Evolutionary conservation across 208 protist species (phyloP), one percentile per base, ranked within the genome.

Genomic region (Acanthamoeba polyphaga): DNA sequence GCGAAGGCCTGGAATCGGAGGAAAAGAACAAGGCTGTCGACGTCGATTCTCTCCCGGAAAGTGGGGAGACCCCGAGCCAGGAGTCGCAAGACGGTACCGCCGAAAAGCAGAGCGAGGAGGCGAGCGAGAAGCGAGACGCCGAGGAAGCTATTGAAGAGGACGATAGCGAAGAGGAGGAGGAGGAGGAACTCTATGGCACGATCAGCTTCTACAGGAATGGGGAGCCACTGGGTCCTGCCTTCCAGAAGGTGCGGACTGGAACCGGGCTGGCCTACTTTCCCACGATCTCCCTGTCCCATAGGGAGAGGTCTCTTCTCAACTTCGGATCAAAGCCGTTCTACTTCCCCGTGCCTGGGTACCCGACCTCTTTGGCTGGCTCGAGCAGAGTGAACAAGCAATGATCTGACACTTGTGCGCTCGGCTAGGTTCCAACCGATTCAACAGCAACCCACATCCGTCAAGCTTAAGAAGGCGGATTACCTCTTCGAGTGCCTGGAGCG

Each of bases 261-360:
- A 27, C 74, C 38, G 93, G 94, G 29, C 10, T 96, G 82, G 95
- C 89, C 60, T 96, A 95, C 95, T 96, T 95, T 38, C 94, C 95
- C 27, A 62, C 95, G 24, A 51, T 95, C 38, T 94, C 82, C 38
- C 34, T 96, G 22, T 96, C 82, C 1, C 94, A 95, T 15, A 38
- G 46, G 17, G 95, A 96, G 49, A 17, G 27, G 38, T 95, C 51
- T 58, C n/a, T 55, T 9, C 58, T 96, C 27, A 96, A 96, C 55
- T 96, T 96, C 38, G 95, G 95, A 9, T 22, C 34, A 24, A 91
- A 24, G 51, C 93, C 95, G 17, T 96, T 96, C 38, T 29, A 84
- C 46, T 84, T 84, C 7, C 74, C 74, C 32, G 46, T 84, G 0
- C 17, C 74, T 8, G 74, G 74, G 74, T 84, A 84, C 74, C 10